Base-by-base conservation (phyloP, 1,284 basidiomycete genomes). In the Naganishia cerealis region DNA sequence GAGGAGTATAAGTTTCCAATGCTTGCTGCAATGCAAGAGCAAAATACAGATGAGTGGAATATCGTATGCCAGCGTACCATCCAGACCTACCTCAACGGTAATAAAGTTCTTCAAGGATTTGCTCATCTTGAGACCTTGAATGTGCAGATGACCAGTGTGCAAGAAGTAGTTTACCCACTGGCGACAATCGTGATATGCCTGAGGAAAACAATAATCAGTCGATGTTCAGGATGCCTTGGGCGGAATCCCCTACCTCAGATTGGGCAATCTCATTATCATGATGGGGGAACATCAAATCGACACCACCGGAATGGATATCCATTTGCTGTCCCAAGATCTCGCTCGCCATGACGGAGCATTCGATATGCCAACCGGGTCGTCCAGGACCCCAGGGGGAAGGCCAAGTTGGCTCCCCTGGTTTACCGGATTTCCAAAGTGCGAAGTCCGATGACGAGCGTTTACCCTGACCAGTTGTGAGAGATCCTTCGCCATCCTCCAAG, bases 101-200 rank as follows among this genome's bases (percentile, higher is more conserved):
- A 99, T 98, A 76, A 99, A 99, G 79, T 99, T 99, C 81, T 99
- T 99, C 69, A 99, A 83, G 9, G 93, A 96, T 82, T 99, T 99
- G 82, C 91, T 94, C 96, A 99, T 99, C 81, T 99, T 99, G 71
- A 97, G 83, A 21, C 96, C 96, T 79, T 98, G 94, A 75, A 99
- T 99, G 81, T 99, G 94, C 43, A 99, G 83, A 82, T 99, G 96
- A 4, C 96, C 96, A 0, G 95, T 99, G 81, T 99, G 96, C 66
- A 99, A 82, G 83, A 99, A 99, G 80, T 99, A 99, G 81, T 97
- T 98, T 75, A 99, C 93, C 96, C 96, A 99, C 76, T 94, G 87
- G 38, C 84, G 81, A 82, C 92, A 96, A 71, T 90, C 87, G 79
- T 98, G 94, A 80, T 91, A 96, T 3, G 93, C 93, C 91, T 93